These are phyloP conservation scores for Crithidia fasciculata DNA, from an alignment of 208 protist species.

Conservation along the genomic window DNA sequence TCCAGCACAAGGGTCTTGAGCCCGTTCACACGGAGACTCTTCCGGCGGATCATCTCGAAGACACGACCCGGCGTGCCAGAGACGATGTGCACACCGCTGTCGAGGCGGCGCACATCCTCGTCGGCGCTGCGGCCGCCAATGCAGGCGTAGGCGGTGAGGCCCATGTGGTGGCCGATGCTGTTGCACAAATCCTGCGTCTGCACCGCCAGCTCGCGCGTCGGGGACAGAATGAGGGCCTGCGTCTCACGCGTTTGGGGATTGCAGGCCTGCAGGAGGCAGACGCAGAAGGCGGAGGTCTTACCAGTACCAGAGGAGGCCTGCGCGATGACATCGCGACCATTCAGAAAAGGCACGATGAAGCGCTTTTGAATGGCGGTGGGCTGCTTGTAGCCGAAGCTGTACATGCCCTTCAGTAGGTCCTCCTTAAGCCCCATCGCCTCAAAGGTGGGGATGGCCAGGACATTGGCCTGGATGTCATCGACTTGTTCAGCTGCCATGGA, in stretches of 20 bases:
- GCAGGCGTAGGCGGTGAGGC: conserved; percentile 86
- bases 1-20: conserved; percentile 97
- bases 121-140: conserved; percentile 94
- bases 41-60: conserved; percentile 97
- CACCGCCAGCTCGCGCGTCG: conserved; percentile 97
- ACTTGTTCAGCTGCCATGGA: conserved; percentile 41
- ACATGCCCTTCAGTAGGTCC: conserved; percentile 95
- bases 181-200: conserved; percentile 97
- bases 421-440: conserved; percentile 89
- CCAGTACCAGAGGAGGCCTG: conserved; percentile 99
- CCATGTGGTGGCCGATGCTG: conserved; percentile 95
- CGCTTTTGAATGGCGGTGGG: conserved; percentile 99
- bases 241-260: conserved; percentile 78
- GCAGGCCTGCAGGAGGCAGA: conserved; percentile 92
- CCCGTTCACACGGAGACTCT: conserved; percentile 76
- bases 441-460: conserved; percentile 85
- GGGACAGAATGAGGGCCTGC: conserved; percentile 97
- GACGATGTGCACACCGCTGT: conserved; percentile 95
- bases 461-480: conserved; percentile 86
- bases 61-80: conserved; percentile 98
- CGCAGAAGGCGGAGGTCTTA: conserved; percentile 98
- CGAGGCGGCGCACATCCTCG: conserved; percentile 92
- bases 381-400: conserved; percentile 98
- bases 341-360: conserved; percentile 93
- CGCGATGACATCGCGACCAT: conserved; percentile 96